A percentile compares a stretch with the other conserved stretches of the same genome.
Evolutionary conservation across 495 filamentous ascomycete genomes (phyloP).

Genomic region (Neurospora sublineolata): DNA sequence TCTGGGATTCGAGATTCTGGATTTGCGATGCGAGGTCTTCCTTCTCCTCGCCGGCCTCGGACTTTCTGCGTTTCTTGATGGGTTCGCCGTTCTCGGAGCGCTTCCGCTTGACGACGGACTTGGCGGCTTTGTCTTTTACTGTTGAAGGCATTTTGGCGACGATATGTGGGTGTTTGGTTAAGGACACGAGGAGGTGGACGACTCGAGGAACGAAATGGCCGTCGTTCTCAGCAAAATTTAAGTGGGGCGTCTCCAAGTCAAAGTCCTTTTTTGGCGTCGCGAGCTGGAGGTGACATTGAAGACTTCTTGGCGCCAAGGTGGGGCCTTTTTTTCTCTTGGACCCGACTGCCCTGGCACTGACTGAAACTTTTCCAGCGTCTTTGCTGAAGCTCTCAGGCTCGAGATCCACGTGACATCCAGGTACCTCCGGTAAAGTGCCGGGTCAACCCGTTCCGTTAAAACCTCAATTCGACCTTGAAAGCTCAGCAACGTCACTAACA

Average conservation of each 20-base stretch:
- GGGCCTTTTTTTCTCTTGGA: not conserved
- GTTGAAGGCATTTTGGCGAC: conserved; percentile 16
- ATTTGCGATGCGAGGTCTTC: conserved; percentile 44
- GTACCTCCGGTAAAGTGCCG: conserved; percentile 18
- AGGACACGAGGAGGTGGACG: not conserved
- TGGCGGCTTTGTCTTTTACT: conserved; percentile 9
- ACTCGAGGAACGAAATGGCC: not conserved
- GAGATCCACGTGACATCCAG: conserved; percentile 18
- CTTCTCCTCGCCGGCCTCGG: conserved; percentile 21
- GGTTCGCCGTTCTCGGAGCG: conserved; percentile 30
- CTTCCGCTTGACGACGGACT: conserved; percentile 34
- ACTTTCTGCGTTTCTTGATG: conserved; percentile 40
- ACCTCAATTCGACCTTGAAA: conserved; percentile 37
- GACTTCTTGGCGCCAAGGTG: not conserved
- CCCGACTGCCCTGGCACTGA: not conserved
- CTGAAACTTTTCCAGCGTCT: not conserved
- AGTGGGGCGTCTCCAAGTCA: conserved; percentile 12
- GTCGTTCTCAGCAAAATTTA: conserved; percentile 12
- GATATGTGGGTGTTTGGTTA: not conserved
- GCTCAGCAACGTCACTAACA: conserved; percentile 25
- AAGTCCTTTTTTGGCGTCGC: not conserved
- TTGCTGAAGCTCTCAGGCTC: not conserved
- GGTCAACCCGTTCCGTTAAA: conserved; percentile 33
- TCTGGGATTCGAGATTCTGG: conserved; percentile 59
- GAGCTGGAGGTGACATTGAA: not conserved